phyloP scores from a whole-genome alignment of 2,329 filamentous ascomycete genomes.

The Massarina eburnea region DNA sequence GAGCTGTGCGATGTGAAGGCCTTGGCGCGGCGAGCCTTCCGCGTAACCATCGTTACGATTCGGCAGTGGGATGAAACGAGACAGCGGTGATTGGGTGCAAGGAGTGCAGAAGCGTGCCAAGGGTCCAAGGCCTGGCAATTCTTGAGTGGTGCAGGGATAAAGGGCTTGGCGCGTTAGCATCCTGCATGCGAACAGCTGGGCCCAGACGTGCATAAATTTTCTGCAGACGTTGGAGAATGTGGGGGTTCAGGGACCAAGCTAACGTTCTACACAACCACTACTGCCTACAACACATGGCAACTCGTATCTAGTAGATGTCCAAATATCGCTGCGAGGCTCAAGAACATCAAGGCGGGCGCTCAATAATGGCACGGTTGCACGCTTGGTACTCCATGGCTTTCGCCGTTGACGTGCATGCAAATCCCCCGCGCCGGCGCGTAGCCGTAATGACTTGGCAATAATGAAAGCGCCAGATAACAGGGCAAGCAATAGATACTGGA shows the following conservation, averaged over 20 bases:
- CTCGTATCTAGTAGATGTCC: not conserved
- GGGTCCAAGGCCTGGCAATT: constrained; percentile 8
- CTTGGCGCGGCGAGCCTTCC: constrained; percentile 2
- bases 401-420: constrained; percentile 16
- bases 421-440: constrained; percentile 13
- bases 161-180: constrained; percentile 15
- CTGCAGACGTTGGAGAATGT: constrained; percentile 9
- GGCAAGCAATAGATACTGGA: no score
- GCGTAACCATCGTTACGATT: not conserved
- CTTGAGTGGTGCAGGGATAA: not conserved
- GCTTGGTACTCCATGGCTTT: not conserved
- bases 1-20: not conserved
- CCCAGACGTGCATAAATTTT: constrained; percentile 14
- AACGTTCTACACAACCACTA: not conserved
- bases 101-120: not conserved
- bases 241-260: constrained; percentile 4
- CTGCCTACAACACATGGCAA: not conserved
- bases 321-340: not conserved
- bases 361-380: not conserved
- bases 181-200: constrained; percentile 11
- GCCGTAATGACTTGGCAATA: constrained; percentile 9
- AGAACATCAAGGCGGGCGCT: not conserved
- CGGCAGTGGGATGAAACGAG: constrained; percentile 1
- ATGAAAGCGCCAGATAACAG: no score
- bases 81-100: not conserved